Evolutionary conservation across 495 filamentous ascomycete species (phyloP), one percentile per base, ranked within the genome.

Genomic region (Amniculicola lignicola): DNA sequence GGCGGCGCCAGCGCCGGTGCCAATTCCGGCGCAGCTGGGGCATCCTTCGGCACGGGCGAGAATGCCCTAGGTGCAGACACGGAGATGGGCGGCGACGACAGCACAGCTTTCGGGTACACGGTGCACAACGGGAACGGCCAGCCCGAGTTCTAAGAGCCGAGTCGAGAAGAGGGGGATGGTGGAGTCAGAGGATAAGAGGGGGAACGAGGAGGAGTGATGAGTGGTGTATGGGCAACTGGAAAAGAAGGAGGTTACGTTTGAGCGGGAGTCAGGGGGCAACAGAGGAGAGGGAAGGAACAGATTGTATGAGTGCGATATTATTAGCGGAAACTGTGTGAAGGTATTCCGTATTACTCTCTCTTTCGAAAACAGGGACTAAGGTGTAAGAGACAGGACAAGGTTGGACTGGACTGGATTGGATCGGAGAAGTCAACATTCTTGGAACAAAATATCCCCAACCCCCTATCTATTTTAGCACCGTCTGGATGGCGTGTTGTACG

Each of bases 101-200:
- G 33, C 46, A 53, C 61, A 21, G 66, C 70, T 15, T 73, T 73
- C 49, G 66, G 56, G 10, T 72, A 73, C 57, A 43, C 63, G 21
- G 64, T 66, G 22, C 67, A 69, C 61, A 67, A 65, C 62, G 65
- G 51, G 27, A 67, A 63, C 44, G 59, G 67, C 39, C 16, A 42
- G 38, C 53, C 46, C 57, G 66, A 66, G 15, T 68, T 62, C 51
- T 68, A 66, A 54, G 45, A 22, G 59, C 47, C 49, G 64, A 25
- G 56, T 39, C 64, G 52, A 38, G 45, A 25, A 36, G n/a, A 42
- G 57, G 47, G 28, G 57, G 57, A 31, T 37, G 48, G 25, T n/a
- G n/a, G n/a, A n/a, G 23, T 27, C 18, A n/a, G 16, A 18, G 21
- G 39, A n/a, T n/a, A 37, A 31, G 48, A 15, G 43, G 47, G 40